A percentile compares a stretch with the other conserved stretches of the same genome.
Evolutionary conservation across 352 stramenopile species (phyloP).

Genomic region (Discostella stelligera): DNA sequence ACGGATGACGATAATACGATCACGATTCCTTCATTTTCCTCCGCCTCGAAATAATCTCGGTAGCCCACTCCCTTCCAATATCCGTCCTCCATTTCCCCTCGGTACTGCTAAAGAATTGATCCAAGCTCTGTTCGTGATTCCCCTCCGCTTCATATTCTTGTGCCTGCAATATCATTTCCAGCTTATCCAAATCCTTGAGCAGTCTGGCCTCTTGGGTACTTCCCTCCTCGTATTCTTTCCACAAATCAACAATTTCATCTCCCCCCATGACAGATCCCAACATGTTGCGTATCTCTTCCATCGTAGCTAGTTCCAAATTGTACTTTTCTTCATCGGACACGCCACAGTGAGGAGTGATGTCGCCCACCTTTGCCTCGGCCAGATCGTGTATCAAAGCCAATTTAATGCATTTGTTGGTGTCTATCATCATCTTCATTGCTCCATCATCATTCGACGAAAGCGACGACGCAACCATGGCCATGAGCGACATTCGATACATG

Average conservation of each 20-base stretch:
- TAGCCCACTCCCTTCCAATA: constrained; percentile 53
- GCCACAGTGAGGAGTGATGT: constrained; percentile 90
- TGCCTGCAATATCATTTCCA: constrained; percentile 93
- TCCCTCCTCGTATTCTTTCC: constrained; percentile 71
- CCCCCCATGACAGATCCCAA: constrained; percentile 35
- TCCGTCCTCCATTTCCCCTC: constrained; percentile 56
- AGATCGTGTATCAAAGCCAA: constrained; percentile 92
- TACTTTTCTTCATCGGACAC: constrained; percentile 89
- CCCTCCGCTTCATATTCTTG: constrained; percentile 88
- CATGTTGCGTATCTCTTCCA: constrained; percentile 53
- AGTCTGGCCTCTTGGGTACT: constrained; percentile 85
- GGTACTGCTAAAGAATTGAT: constrained; percentile 61
- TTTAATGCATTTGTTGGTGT: constrained; percentile 76
- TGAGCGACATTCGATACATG: constrained; percentile 89
- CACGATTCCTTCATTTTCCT: constrained; percentile 8
- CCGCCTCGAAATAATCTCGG: constrained; percentile 60
- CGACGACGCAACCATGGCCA: constrained; percentile 53
- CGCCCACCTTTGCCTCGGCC: constrained; percentile 89
- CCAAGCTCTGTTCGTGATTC: constrained; percentile 44
- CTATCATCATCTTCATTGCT: constrained; percentile 7
- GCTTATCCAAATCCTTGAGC: constrained; percentile 94
- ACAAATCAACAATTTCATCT: constrained; percentile 55
- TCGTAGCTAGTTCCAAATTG: constrained; percentile 83
- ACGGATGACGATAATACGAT: neutral
- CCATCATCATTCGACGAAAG: neutral